These are phyloP conservation scores for Elongisporangium prolatum DNA, from an alignment of 352 stramenopile genomes.

Conservation along the genomic window DNA sequence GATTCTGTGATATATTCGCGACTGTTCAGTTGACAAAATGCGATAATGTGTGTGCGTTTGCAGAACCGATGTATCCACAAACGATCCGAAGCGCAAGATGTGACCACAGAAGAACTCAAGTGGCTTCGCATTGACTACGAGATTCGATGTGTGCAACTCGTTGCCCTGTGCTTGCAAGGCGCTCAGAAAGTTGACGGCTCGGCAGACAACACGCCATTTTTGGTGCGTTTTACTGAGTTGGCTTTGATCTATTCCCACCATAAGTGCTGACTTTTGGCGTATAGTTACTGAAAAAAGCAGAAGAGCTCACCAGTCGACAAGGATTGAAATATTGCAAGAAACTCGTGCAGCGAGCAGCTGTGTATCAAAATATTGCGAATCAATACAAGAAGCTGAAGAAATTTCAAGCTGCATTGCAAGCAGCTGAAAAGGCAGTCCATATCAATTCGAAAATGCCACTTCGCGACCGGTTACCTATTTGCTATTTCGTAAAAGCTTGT, in stretches of 20 bases:
- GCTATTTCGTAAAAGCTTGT: slow-evolving; percentile 58
- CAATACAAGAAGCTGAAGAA: slow-evolving; percentile 82
- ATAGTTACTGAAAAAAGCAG: slow-evolving; percentile 60
- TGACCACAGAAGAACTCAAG: slow-evolving; percentile 50
- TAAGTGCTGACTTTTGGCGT: slow-evolving; percentile 1
- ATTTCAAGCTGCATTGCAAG: slow-evolving; percentile 56
- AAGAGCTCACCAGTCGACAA: slow-evolving; percentile 51
- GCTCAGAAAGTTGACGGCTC: slow-evolving; percentile 36
- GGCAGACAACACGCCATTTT: slow-evolving; percentile 54
- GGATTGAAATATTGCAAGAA: slow-evolving; percentile 69
- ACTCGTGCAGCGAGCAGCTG: slow-evolving; percentile 41
- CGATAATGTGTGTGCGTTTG: background rate
- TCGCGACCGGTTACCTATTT: slow-evolving; percentile 49
- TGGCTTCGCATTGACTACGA: slow-evolving; percentile 71
- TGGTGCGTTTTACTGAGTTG: slow-evolving; percentile 23
- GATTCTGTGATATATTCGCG: background rate
- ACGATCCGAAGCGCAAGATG: slow-evolving; percentile 36
- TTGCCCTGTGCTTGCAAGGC: slow-evolving; percentile 63
- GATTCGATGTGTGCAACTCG: slow-evolving; percentile 67
- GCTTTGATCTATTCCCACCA: background rate
- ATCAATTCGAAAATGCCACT: slow-evolving; percentile 54
- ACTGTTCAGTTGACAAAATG: slow-evolving; percentile 3
- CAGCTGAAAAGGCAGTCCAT: slow-evolving; percentile 45
- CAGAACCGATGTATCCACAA: slow-evolving; percentile 69
- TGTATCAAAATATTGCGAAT: slow-evolving; percentile 61